Conservation (phyloP, 2,329 filamentous ascomycete genomes). For the Laburnicola sp. region DNA sequence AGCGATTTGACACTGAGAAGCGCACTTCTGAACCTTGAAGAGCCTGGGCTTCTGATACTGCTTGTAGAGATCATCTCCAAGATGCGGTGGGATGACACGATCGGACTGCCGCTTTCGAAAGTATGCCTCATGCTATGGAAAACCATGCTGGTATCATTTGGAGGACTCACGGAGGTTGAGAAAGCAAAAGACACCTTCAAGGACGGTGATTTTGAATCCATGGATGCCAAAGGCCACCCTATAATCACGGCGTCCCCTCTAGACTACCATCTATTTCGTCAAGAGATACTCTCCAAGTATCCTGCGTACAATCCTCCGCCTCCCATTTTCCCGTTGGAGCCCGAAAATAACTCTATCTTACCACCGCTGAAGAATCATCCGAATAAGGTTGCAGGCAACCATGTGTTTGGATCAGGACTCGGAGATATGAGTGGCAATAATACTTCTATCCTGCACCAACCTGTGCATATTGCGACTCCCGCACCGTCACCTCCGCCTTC, state of each 20-base stretch:
- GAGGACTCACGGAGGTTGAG: slow-evolving; percentile 72
- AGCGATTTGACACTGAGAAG: slow-evolving; percentile 56
- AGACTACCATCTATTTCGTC: slow-evolving; percentile 94
- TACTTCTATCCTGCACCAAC: slow-evolving; percentile 85
- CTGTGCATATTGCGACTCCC: slow-evolving; percentile 97
- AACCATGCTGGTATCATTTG: slow-evolving; percentile 81
- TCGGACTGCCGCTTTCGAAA: slow-evolving; percentile 59
- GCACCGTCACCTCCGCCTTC: slow-evolving; percentile 94
- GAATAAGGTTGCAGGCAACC: slow-evolving; percentile 53
- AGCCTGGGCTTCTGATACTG: slow-evolving; percentile 69
- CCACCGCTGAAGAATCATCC: slow-evolving; percentile 80
- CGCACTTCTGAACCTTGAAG: slow-evolving; percentile 36
- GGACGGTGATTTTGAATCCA: slow-evolving; percentile 59
- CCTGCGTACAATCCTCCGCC: slow-evolving; percentile 91
- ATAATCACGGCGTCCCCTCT: slow-evolving; percentile 89
- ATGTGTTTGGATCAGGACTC: slow-evolving; percentile 57
- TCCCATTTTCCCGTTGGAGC: slow-evolving; percentile 79
- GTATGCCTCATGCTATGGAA: slow-evolving; percentile 89
- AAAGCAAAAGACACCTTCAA: slow-evolving; percentile 72
- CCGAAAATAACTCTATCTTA: slow-evolving; percentile 87
- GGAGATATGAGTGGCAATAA: slow-evolving; percentile 51
- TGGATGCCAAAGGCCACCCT: slow-evolving; percentile 66
- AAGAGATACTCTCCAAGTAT: slow-evolving; percentile 97
- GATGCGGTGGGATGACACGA: slow-evolving; percentile 60
- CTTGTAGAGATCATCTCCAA: slow-evolving; percentile 64